Evolutionary conservation across 2,329 filamentous ascomycete genomes (phyloP), one percentile per base, ranked within the genome.

Genomic region (Arthrobotrys sinensis): DNA sequence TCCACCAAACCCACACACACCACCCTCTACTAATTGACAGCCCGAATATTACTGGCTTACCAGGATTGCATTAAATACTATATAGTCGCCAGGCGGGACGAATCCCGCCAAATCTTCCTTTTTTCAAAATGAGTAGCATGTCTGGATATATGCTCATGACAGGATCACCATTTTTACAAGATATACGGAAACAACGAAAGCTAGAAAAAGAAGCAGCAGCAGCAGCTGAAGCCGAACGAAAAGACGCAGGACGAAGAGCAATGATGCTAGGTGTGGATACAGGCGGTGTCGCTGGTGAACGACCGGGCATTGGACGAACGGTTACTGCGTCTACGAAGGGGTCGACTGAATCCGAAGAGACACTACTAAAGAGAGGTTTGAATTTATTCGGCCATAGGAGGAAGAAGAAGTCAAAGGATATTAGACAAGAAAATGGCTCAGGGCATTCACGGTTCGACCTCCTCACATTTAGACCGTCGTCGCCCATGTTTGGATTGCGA

Each of bases 131-230:
- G 66, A 71, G 66, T 71, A 76, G 72, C 72, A 77, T 77, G 73
- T 77, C 73, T 77, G 73, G 73, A 63, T 77, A 77, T 77, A 77
- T 77, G 73, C 66, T 71, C 62, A 53, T 71, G 50, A 77, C 66
- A 16, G 66, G 73, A 38, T 48, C 66, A 53, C 73, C 73, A 55
- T 71, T 76, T 64, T 60, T 46, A 28, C 73, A 71, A 14, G 73
- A 77, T 52, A 77, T 71, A 43, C 55, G 65, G 32, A 77, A 77
- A 67, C 73, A 77, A 71, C 65, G 72, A 71, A 77, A 77, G 40
- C 46, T 60, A 53, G 73, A 77, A 65, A 77, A 77, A 63, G 73
- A 70, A 71, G 55, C 72, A 28, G 57, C 62, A 12, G 43, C 57
- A 53, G 38, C 57, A 66, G 66, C 52, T 1, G 62, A 68, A 77